Percentiles rank a stretch among this genome's conserved stretches.
phyloP scores from a whole-genome alignment of 2,329 filamentous ascomycete species.

The Didymella pomorum region DNA sequence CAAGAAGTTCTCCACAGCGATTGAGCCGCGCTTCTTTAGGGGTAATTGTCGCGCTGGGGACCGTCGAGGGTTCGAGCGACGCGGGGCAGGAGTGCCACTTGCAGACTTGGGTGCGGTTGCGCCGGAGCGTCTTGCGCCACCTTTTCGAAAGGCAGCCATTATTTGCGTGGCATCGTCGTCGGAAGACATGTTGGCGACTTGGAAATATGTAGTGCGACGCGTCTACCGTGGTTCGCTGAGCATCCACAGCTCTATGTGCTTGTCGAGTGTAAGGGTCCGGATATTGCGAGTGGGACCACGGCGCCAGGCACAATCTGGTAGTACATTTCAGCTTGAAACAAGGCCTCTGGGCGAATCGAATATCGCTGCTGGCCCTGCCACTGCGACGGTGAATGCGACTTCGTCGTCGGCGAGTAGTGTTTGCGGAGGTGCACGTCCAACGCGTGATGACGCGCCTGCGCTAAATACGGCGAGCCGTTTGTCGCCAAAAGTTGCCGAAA shows the following conservation, averaged over 20 bases:
- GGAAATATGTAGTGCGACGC: not conserved
- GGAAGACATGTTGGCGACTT: slow-evolving; percentile 32
- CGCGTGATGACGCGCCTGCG: not conserved
- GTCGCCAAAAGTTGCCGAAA: slow-evolving; percentile 16
- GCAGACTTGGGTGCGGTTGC: slow-evolving; percentile 5
- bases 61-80: not conserved
- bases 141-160: slow-evolving; percentile 41
- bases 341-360: not conserved
- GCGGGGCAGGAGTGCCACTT: not conserved
- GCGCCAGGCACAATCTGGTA: not conserved
- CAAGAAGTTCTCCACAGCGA: slow-evolving; percentile 26
- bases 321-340: not conserved
- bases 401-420: not conserved
- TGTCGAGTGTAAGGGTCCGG: not conserved
- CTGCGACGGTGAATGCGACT: not conserved
- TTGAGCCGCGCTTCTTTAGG: slow-evolving; percentile 15
- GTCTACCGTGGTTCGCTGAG: not conserved
- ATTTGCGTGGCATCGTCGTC: slow-evolving; percentile 36
- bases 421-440: not conserved
- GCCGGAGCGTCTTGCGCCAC: not conserved
- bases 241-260: not conserved
- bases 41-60: not conserved
- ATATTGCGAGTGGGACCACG: not conserved
- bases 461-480: slow-evolving; percentile 11
- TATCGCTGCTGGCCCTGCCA: not conserved